Percentiles rank a stretch among this genome's conserved stretches.
Evolutionary conservation across 164 flowering plant genomes (phyloP).

Genomic region (Piper betle): DNA sequence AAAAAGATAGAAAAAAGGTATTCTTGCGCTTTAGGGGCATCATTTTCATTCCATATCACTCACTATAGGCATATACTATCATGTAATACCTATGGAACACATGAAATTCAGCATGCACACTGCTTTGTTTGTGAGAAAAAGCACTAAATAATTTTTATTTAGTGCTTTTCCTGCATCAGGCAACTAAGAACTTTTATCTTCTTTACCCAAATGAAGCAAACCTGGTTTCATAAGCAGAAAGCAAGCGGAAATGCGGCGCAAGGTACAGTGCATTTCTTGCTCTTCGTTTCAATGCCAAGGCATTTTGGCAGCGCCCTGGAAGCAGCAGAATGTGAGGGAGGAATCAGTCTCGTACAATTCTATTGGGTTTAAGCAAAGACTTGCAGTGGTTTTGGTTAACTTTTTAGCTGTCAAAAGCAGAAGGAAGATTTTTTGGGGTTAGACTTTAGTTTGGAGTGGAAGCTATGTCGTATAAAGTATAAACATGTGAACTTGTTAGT

Average conservation of each 20-base stretch:
- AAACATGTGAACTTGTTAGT: too few species aligned
- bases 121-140: too few species aligned
- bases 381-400: background rate
- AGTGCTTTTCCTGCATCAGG: too few species aligned
- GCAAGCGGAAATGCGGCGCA: background rate
- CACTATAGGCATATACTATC: too few species aligned
- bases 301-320: background rate
- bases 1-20: background rate
- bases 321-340: background rate
- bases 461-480: too few species aligned
- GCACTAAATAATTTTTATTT: too few species aligned
- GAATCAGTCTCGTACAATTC: background rate
- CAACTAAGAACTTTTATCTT: too few species aligned
- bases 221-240: background rate
- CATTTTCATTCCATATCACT: background rate
- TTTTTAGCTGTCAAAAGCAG: constrained; percentile 1
- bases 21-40: background rate
- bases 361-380: background rate
- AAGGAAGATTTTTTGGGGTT: background rate
- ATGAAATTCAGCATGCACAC: too few species aligned
- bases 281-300: background rate
- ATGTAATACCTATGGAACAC: too few species aligned
- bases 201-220: background rate
- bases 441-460: too few species aligned
- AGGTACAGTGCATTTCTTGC: background rate